phyloP scores from a whole-genome alignment of 2,329 filamentous ascomycete species.

The Clarireedia paspali region DNA sequence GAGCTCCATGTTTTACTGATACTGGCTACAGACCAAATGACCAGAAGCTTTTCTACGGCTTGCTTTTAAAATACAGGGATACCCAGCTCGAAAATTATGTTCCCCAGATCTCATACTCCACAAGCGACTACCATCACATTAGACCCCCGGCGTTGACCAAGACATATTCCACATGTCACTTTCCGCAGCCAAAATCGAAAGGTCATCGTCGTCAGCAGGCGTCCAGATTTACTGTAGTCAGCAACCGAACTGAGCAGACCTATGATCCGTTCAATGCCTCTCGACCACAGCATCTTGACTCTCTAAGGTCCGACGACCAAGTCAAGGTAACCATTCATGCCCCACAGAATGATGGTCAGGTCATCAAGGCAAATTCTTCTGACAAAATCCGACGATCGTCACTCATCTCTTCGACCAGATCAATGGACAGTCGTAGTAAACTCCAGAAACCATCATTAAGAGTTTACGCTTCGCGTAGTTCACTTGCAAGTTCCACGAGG shows the following conservation, averaged over 20 bases:
- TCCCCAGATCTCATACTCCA: slow-evolving; percentile 70
- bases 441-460: slow-evolving; percentile 14
- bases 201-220: slow-evolving; percentile 43
- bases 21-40: slow-evolving; percentile 61
- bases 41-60: slow-evolving; percentile 87
- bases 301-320: slow-evolving; percentile 37
- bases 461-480: slow-evolving; percentile 37
- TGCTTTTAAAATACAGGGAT: slow-evolving; percentile 74
- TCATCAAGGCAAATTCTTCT: background rate
- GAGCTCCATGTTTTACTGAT: background rate
- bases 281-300: slow-evolving; percentile 34
- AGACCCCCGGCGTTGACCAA: slow-evolving; percentile 50
- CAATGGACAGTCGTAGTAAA: slow-evolving; percentile 10
- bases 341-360: slow-evolving; percentile 4
- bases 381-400: background rate
- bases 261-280: slow-evolving; percentile 76
- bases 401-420: background rate
- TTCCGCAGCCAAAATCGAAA: slow-evolving; percentile 39
- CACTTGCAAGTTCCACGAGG: slow-evolving; percentile 37
- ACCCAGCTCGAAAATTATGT: slow-evolving; percentile 84
- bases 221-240: slow-evolving; percentile 59
- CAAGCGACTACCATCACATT: slow-evolving; percentile 85
- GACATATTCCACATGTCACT: slow-evolving; percentile 54
- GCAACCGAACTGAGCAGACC: slow-evolving; percentile 57
- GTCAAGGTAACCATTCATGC: slow-evolving; percentile 27